phyloP scores from a whole-genome alignment of 2,329 filamentous ascomycete species.

The Lachnellula cervina region DNA sequence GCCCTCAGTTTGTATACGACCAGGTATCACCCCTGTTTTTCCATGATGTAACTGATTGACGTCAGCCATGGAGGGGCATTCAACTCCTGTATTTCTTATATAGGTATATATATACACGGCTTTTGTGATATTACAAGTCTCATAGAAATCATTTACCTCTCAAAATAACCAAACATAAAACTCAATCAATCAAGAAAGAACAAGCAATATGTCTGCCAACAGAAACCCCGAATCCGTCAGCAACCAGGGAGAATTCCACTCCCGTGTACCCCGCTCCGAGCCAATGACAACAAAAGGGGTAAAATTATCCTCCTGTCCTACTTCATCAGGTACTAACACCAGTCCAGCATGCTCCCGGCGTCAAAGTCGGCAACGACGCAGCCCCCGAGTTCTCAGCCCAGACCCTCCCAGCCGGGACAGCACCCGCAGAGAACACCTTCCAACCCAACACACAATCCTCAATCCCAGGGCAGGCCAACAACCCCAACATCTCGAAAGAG shows the following conservation, averaged over 20 bases:
- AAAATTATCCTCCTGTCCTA: conserved; percentile 40
- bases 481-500: conserved; percentile 24
- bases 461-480: conserved; percentile 34
- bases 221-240: conserved; percentile 49
- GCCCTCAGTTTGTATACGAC: too few species aligned
- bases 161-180: not conserved
- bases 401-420: conserved; percentile 56
- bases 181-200: not conserved
- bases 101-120: too few species aligned
- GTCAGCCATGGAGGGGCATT: too few species aligned
- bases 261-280: conserved; percentile 44
- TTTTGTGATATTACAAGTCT: too few species aligned
- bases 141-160: too few species aligned
- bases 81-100: not conserved
- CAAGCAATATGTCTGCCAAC: conserved; percentile 10
- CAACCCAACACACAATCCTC: conserved; percentile 36
- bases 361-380: conserved; percentile 54
- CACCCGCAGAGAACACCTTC: conserved; percentile 38
- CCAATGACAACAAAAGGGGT: conserved; percentile 52
- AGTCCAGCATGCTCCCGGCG: conserved; percentile 58
- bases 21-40: too few species aligned
- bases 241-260: conserved; percentile 52
- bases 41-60: too few species aligned
- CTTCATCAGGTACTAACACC: conserved; percentile 30
- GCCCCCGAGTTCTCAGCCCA: conserved; percentile 60